Base-by-base conservation (phyloP, 805 yeast genomes). In the Saturnispora mendoncae region DNA sequence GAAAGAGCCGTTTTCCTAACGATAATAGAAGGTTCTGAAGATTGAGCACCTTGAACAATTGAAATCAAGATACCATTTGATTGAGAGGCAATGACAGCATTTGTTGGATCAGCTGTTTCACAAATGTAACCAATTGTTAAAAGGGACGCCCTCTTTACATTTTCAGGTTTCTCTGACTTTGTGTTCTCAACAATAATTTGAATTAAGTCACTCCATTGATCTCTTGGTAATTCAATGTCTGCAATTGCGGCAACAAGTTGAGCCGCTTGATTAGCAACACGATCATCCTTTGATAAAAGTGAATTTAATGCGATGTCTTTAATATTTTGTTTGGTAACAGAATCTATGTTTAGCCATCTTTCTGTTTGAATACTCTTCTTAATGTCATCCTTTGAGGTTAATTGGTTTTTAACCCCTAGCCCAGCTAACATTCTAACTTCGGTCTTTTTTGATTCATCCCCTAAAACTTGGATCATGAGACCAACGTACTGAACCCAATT, bases 231-330 rank as follows among this genome's bases (percentile, higher is more conserved):
- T 60, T 92, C 98, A 43, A 90, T 84, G 48, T 81, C 90, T n/a
- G 97, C 98, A 53, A 92, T 84, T 9, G 97, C 94, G 26, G 97
- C 95, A 39, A 92, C 90, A 50, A 90, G 70, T 67, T 90, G 97
- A 19, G 98, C 95, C 20, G 90, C 81, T 23, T 95, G 73, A 44
- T 79, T 77, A 25, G 94, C 92, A 42, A 90, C 95, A 54, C 85
- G 74, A 49, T 76, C 83, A 52, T 78, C 76, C n/a, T 66, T 58
- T 14, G 84, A 70, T 42, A 80, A 59, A 42, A 92, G 72, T 3
- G 88, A 75, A 33, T 65, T 63, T 38, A 90, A 60, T 0, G 86
- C 72, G 24, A 72, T 68, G 34, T 71, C 68, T 65, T 85, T 87
- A 56, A 90, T 80, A 48, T 75, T 74, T 7, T 64, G 55, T 60